Conservation (phyloP, 768 basidiomycete genomes). For the Termitomyces sp. region DNA sequence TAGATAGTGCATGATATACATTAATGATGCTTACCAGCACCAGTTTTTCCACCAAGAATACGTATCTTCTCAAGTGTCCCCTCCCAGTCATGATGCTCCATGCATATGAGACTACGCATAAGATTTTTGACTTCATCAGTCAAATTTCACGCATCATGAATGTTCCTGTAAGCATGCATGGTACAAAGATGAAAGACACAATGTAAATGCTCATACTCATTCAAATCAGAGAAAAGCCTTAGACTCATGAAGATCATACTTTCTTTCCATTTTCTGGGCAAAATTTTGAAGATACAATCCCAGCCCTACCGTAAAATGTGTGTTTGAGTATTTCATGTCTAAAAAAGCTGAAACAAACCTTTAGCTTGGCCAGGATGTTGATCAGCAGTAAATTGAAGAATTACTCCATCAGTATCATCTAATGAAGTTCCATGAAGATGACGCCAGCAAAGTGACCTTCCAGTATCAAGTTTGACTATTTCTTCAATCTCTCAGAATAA, state of each 20-base stretch:
- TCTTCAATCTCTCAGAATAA: constrained; percentile 14
- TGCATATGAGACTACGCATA: constrained; percentile 21
- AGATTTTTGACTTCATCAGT: constrained; percentile 9
- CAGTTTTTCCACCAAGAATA: constrained; percentile 16
- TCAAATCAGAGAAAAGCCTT: constrained; percentile 6
- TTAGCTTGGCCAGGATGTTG: constrained; percentile 19
- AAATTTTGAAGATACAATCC: constrained; percentile 16
- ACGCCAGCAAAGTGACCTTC: constrained; percentile 12
- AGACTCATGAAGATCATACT: constrained; percentile 19
- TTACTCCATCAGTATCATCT: constrained; percentile 10
- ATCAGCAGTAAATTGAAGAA: constrained; percentile 14
- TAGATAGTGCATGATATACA: no score
- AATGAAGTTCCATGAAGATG: constrained; percentile 14
- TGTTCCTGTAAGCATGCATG: constrained; percentile 18
- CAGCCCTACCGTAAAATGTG: no score
- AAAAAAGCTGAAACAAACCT: no score
- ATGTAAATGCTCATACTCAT: constrained; percentile 19
- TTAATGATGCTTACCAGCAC: no score
- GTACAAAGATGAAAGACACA: constrained; percentile 16
- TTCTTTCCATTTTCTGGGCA: not conserved
- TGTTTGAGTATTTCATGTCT: no score
- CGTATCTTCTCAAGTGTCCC: constrained; percentile 11
- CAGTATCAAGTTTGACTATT: constrained; percentile 18
- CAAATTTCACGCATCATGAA: constrained; percentile 9
- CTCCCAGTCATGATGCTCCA: constrained; percentile 16